Evolutionary conservation across 345 rosid genomes (phyloP).

Genomic region (Adansonia digitata): DNA sequence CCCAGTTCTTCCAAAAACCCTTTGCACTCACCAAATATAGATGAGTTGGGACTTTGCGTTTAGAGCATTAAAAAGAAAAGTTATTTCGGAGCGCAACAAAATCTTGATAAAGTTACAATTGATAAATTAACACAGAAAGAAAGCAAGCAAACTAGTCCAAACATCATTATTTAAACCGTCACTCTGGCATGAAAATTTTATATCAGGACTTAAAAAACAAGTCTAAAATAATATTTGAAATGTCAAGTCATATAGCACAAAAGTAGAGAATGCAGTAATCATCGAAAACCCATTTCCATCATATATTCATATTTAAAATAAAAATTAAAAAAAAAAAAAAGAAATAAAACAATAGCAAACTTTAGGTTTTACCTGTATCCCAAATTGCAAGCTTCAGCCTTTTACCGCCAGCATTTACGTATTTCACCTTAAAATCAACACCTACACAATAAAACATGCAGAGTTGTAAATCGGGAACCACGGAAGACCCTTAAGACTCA

Average conservation of each 20-base stretch:
- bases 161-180: not conserved
- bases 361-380: slow-evolving; percentile 63
- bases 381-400: slow-evolving; percentile 93
- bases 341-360: not conserved
- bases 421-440: slow-evolving; percentile 90
- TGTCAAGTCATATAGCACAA: not conserved
- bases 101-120: not conserved
- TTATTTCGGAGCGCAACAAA: not conserved
- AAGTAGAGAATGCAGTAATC: not conserved
- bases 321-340: not conserved
- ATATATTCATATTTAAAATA: not conserved
- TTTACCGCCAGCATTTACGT: slow-evolving; percentile 65
- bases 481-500: not conserved
- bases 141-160: not conserved
- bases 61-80: not conserved
- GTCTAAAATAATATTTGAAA: not conserved
- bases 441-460: slow-evolving; percentile 33
- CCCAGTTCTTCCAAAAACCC: not conserved
- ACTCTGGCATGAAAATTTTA: not conserved
- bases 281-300: not conserved
- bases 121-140: not conserved
- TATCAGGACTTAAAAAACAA: not conserved
- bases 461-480: not conserved
- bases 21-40: not conserved
- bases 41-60: not conserved